Base-by-base conservation (phyloP, 495 filamentous ascomycete species). In the Hyaloscypha hepaticicola region DNA sequence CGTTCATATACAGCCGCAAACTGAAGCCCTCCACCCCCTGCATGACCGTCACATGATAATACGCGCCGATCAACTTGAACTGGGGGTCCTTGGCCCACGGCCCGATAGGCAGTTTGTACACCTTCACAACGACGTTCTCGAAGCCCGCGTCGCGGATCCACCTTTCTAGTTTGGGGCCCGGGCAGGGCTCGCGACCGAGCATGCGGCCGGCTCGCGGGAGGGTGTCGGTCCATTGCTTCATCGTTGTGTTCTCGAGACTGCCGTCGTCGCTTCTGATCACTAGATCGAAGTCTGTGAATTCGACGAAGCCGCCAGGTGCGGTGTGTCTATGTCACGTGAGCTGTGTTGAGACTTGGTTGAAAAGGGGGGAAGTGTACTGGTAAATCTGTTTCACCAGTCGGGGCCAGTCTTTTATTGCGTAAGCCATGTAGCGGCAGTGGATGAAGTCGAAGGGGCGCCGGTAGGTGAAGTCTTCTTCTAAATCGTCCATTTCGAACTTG, bases 31-130 rank as follows among this genome's bases (percentile, higher is more conserved):
- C 55, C 1, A 34, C n/a, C 26, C 55, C 27, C 26, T 58, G 25
- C 8, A 1, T 29, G 34, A 2, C 26, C 26, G 21, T 25, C 8
- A 14, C 7, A 19, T 28, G 50, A 6, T 25, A 53, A 24, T 28
- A 53, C 50, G 26, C 26, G 3, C 4, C 50, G 11, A 24, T 0
- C 61, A 80, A 71, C 63, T 78, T 80, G 52, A 81, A 53, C 41
- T 71, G 68, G 29, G 60, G 67, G 51, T 83, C 75, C 19, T 66
- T 70, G 5, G 77, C 66, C 81, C 81, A 83, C 21, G 76, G 77
- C 7, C 77, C 75, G 31, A 76, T 66, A 7, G 76, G 75, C 21
- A 73, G 64, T 65, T 74, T 65, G 66, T 65, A 66, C 1, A 33
- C 21, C 21, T 57, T 41, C 52, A 69, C 56, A 55, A 71, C 50